Conservation (phyloP, 257 asterid species). For the Nemophila menziesii region DNA sequence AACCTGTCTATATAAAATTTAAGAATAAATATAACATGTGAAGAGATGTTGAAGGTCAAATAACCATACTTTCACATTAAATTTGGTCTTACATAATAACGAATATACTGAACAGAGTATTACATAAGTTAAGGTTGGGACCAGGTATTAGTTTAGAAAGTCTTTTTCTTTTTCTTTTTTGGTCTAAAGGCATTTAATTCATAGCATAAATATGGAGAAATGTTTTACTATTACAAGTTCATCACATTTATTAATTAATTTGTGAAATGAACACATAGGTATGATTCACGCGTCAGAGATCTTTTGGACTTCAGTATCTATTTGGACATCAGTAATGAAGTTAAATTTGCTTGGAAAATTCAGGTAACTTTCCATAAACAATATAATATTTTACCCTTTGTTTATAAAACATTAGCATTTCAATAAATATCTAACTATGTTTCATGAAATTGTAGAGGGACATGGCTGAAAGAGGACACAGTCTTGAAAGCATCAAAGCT, state of each 20-base stretch:
- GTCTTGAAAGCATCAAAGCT: constrained; percentile 94
- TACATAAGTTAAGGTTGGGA: too few species aligned
- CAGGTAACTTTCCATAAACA: constrained; percentile 14
- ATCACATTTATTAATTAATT: not conserved
- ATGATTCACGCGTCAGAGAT: constrained; percentile 83
- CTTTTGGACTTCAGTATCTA: constrained; percentile 95
- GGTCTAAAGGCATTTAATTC: too few species aligned
- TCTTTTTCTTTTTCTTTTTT: too few species aligned
- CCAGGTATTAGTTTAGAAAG: too few species aligned
- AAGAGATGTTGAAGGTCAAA: too few species aligned
- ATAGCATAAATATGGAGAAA: too few species aligned
- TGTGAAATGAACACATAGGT: constrained; percentile 41
- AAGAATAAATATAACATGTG: too few species aligned
- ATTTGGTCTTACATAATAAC: too few species aligned
- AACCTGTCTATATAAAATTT: too few species aligned
- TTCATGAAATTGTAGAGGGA: constrained; percentile 58
- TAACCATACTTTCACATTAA: too few species aligned
- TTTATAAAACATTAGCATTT: not conserved
- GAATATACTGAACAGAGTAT: too few species aligned
- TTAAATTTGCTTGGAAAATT: constrained; percentile 90
- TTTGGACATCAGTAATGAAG: constrained; percentile 93
- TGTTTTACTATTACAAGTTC: too few species aligned
- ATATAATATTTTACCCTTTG: not conserved
- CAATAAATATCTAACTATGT: not conserved
- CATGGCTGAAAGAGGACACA: constrained; percentile 99